Base-by-base conservation (phyloP, 306 rosid genomes). In the Fragaria iinumae region DNA sequence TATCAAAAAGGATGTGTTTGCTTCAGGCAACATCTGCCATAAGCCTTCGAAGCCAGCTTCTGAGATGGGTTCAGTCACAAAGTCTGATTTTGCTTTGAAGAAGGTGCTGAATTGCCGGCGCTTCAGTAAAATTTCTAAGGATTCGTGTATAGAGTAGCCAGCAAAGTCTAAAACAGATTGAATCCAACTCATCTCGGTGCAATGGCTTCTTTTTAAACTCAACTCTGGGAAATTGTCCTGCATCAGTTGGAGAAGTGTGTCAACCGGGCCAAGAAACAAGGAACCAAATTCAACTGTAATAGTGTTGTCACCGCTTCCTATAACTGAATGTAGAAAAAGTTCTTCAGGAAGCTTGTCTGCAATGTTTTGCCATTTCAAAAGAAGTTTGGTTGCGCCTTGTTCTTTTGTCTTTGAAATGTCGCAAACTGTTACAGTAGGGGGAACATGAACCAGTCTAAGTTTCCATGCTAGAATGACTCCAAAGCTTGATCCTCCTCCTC, bases 81-180 rank as follows among this genome's bases (percentile, higher is more conserved):
- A 91, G 74, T 91, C 95, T 49, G 97, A 86, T 74, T 91, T 91
- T 12, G 90, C 94, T 69, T 91, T 91, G 92, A 82, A 88, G 86
- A 64, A 86, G 64, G 73, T 74, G 78, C 80, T 83, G 60, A 76
- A 83, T 23, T 47, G 29, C 7, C 2, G 91, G 63, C 91, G 84
- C 5, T 84, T 12, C 21, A 88, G 90, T 9, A 91, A 76, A 76
- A 88, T 82, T 62, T 89, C 93, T 0, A 82, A 66, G 2, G 93
- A 79, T 0, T 87, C 83, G 0, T 74, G 82, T 14, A 27, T 82
- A 2, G 95, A 83, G 73, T 41, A 82, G 13, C 86, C 86, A 5
- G 89, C 91, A 57, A 81, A 86, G 43, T 85, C 76, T 2, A 91
- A 85, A 45, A 88, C 89, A 6, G 91, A 88, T 36, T 86, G 84